Evolutionary conservation across 1,284 basidiomycete genomes (phyloP).

Genomic region (Trichosporon coremiiforme): DNA sequence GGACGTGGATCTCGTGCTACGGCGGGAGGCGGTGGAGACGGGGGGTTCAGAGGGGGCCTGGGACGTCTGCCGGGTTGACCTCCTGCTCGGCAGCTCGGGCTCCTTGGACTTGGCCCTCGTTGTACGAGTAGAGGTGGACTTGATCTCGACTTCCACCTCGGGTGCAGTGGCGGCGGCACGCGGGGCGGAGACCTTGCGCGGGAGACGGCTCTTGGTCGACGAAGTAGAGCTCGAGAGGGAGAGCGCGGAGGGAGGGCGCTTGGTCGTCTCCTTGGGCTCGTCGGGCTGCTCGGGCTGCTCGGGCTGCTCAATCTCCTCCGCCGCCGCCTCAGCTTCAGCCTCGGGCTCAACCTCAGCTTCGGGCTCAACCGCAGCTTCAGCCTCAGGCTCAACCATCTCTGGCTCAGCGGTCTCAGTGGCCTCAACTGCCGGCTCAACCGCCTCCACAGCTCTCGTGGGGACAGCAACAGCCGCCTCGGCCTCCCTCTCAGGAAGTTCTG

Average conservation of each 20-base stretch:
- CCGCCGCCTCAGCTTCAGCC: neutral
- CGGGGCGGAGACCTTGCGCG: neutral
- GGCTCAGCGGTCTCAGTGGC: neutral
- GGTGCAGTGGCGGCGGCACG: neutral
- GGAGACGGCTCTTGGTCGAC: neutral
- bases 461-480: neutral
- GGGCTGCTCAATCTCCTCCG: too few relatives aligned
- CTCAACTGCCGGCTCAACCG: neutral
- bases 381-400: neutral
- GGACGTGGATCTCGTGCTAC: neutral
- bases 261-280: neutral
- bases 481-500: slow-evolving; percentile 7
- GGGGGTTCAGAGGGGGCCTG: neutral
- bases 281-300: neutral
- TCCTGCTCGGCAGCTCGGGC: neutral
- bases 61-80: slow-evolving; percentile 5
- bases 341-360: neutral
- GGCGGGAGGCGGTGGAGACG: neutral
- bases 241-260: neutral
- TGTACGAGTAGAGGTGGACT: neutral
- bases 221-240: slow-evolving; percentile 5
- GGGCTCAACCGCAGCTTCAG: neutral
- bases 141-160: neutral
- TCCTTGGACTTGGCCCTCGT: neutral
- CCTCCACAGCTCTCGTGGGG: neutral